Percentiles rank a stretch among this genome's conserved stretches.
phyloP scores from a whole-genome alignment of 129 eudicot species.

The Chrysanthemum makinoi region DNA sequence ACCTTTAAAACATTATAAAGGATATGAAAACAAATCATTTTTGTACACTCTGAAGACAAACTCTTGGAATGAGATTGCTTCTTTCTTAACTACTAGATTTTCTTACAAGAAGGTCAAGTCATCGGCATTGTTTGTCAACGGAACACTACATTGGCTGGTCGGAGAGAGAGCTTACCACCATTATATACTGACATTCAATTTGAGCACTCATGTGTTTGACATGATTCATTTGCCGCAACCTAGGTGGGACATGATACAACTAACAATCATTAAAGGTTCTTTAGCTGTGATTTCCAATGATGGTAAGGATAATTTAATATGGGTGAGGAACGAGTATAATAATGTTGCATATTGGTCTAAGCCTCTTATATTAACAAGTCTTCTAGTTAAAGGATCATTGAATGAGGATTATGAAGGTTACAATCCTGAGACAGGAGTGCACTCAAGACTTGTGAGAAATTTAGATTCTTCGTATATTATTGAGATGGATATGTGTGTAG shows the following conservation, averaged over 20 bases:
- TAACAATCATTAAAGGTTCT: not conserved
- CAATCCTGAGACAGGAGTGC: not conserved
- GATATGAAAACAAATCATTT: too few species aligned
- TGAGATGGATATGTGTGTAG: not conserved
- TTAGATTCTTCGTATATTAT: not conserved
- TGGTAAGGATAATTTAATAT: not conserved
- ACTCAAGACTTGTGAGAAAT: not conserved
- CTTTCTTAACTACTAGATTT: too few species aligned
- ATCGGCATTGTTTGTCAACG: too few species aligned
- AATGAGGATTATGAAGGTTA: not conserved
- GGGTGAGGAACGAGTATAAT: not conserved
- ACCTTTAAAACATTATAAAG: too few species aligned
- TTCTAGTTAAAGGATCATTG: too few species aligned
- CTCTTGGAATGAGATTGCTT: too few species aligned
- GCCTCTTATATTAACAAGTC: not conserved
- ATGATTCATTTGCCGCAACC: not conserved
- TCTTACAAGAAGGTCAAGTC: too few species aligned
- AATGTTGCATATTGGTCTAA: not conserved
- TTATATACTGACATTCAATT: not conserved
- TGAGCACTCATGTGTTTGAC: not conserved
- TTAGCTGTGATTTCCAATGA: not conserved
- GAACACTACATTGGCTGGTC: too few species aligned
- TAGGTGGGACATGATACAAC: not conserved
- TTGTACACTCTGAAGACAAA: too few species aligned
- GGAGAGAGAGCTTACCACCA: not conserved